Evolutionary conservation across 2,329 filamentous ascomycete species (phyloP).

Genomic region (Seiridium cupressi): DNA sequence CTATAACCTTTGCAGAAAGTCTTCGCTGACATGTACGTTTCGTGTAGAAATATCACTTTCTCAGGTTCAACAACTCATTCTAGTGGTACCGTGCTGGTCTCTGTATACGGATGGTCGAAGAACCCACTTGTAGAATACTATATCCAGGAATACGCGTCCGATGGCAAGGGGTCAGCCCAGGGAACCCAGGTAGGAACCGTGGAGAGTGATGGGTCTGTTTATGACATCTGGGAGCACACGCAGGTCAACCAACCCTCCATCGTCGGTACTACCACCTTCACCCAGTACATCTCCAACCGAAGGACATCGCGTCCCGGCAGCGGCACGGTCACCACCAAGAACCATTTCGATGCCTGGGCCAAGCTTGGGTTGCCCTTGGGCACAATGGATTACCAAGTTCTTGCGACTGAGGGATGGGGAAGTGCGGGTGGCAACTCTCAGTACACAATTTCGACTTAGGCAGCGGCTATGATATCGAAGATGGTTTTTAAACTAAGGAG

Average conservation of each 20-base stretch:
- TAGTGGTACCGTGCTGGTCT: constrained; percentile 28
- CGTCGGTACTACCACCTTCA: constrained; percentile 44
- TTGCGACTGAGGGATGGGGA: constrained; percentile 48
- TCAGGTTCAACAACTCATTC: constrained; percentile 18
- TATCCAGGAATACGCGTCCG: constrained; percentile 30
- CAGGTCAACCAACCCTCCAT: constrained; percentile 43
- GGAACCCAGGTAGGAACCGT: constrained; percentile 29
- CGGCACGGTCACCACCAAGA: constrained; percentile 46
- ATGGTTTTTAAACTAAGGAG: too few relatives aligned
- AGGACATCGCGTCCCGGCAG: constrained; percentile 38
- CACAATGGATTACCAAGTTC: constrained; percentile 47
- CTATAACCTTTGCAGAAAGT: not conserved
- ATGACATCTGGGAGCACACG: constrained; percentile 33
- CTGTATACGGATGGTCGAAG: constrained; percentile 35
- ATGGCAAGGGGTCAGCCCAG: constrained; percentile 25
- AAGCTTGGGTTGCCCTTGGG: constrained; percentile 45
- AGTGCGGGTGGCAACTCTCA: constrained; percentile 25
- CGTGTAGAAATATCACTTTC: constrained; percentile 26
- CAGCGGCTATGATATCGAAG: not conserved
- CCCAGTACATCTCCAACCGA: constrained; percentile 50
- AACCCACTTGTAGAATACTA: constrained; percentile 39
- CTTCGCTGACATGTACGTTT: not conserved
- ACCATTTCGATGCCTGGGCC: constrained; percentile 53
- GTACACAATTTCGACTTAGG: constrained; percentile 22
- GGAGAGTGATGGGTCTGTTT: constrained; percentile 29